Evolutionary conservation across 257 asterid species (phyloP).

Genomic region (Cordia subcordata): DNA sequence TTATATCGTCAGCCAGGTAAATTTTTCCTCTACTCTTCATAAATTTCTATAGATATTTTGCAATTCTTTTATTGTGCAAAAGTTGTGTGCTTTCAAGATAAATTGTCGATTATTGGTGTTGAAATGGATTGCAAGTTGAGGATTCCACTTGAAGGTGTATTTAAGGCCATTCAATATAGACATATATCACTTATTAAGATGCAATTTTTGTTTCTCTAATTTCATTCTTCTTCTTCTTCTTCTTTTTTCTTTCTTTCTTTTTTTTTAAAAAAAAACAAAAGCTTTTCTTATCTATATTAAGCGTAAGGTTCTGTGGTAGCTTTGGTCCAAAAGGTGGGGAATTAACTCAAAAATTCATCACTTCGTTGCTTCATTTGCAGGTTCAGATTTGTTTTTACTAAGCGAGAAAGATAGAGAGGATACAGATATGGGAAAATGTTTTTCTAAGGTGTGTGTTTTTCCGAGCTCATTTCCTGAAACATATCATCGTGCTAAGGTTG

Average conservation of each 20-base stretch:
- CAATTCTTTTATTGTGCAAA: background rate
- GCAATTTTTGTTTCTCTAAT: background rate
- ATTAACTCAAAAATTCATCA: background rate
- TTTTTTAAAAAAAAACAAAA: too few species aligned
- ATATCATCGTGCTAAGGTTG: background rate
- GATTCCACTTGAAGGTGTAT: background rate
- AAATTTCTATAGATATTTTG: too few species aligned
- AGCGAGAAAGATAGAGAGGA: background rate
- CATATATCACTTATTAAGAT: background rate
- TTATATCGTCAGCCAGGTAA: too few species aligned
- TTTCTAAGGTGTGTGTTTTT: background rate
- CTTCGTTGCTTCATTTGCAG: background rate
- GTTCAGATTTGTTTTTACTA: background rate
- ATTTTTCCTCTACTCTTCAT: background rate
- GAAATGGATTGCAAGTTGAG: background rate
- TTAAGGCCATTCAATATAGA: too few species aligned
- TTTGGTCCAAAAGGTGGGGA: too few species aligned
- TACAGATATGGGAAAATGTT: background rate
- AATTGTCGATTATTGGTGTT: background rate
- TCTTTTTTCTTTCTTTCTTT: too few species aligned
- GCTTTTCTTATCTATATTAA: too few species aligned
- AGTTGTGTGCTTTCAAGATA: background rate
- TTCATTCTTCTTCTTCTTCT: too few species aligned
- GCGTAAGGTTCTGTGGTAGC: too few species aligned
- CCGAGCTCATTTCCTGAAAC: background rate